Evolutionary conservation across 495 filamentous ascomycete species (phyloP).

Genomic region (Xylaria venustula): DNA sequence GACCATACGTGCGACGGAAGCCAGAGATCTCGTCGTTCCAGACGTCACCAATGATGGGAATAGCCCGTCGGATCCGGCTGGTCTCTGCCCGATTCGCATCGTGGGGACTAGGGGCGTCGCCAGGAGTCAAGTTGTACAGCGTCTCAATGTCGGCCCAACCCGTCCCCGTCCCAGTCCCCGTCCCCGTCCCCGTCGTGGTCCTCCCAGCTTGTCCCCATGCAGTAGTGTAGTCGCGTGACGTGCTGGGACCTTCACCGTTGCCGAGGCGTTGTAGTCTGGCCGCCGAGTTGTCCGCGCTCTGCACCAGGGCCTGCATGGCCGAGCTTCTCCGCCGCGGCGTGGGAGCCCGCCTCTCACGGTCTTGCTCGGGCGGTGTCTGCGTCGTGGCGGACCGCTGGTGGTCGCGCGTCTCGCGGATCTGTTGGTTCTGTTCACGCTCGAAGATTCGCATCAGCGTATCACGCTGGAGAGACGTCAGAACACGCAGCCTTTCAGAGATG

Average conservation of each 20-base stretch:
- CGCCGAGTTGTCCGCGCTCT: slow-evolving; percentile 21
- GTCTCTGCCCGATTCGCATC: slow-evolving; percentile 19
- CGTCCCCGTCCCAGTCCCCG: too few relatives aligned
- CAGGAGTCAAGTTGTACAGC: slow-evolving; percentile 29
- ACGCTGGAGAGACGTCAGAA: slow-evolving; percentile 22
- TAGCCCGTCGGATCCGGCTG: slow-evolving; percentile 22
- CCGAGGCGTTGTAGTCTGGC: slow-evolving; percentile 14
- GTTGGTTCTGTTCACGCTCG: slow-evolving; percentile 27
- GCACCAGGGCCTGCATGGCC: slow-evolving; percentile 25
- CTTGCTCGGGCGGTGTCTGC: slow-evolving; percentile 23
- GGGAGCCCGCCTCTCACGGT: slow-evolving; percentile 24
- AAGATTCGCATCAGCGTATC: slow-evolving; percentile 25
- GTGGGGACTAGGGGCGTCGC: slow-evolving; percentile 5
- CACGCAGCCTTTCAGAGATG: slow-evolving; percentile 9
- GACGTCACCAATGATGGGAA: slow-evolving; percentile 27
- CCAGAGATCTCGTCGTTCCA: slow-evolving; percentile 22
- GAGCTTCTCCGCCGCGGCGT: slow-evolving; percentile 23
- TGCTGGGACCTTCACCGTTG: slow-evolving; percentile 9
- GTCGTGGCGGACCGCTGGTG: slow-evolving; percentile 16
- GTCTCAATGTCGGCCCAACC: slow-evolving; percentile 35
- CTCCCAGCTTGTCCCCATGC: slow-evolving; percentile 15
- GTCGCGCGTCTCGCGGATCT: slow-evolving; percentile 21
- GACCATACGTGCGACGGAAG: slow-evolving; percentile 20
- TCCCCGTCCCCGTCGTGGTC: too few relatives aligned
- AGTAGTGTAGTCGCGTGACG: slow-evolving; percentile 21